These are phyloP conservation scores for Cryphonectria nitschkei DNA, from an alignment of 2,329 filamentous ascomycete species.

Conservation along the genomic window DNA sequence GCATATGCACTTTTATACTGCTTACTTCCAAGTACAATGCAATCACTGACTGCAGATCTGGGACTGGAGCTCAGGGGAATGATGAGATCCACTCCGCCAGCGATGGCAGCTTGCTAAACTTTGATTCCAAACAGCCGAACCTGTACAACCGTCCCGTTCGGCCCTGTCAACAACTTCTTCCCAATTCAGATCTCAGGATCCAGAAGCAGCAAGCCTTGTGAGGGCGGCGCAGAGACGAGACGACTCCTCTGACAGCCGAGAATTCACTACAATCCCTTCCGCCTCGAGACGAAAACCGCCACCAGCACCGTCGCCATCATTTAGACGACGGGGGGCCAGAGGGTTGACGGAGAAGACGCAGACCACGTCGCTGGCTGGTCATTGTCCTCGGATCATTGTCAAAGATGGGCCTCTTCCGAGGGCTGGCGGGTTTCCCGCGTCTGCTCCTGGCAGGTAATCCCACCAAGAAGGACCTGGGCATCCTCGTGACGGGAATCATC, in stretches of 20 bases:
- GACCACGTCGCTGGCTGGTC: neutral
- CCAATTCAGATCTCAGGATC: neutral
- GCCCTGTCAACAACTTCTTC: neutral
- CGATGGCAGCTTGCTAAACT: neutral
- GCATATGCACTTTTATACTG: too few species aligned
- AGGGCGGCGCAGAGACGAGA: neutral
- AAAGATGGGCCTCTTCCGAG: constrained; percentile 30
- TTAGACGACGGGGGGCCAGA: neutral
- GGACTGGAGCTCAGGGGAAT: neutral
- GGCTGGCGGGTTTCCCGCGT: constrained; percentile 30
- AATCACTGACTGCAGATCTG: neutral
- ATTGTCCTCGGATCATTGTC: neutral
- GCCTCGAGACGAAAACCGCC: neutral
- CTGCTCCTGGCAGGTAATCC: constrained; percentile 32
- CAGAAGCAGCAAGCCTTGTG: neutral
- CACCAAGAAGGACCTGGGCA: constrained; percentile 26
- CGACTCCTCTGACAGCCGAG: neutral
- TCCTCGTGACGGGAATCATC: constrained; percentile 29
- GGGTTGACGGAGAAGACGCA: neutral
- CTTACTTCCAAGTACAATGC: too few species aligned
- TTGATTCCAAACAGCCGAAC: neutral
- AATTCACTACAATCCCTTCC: neutral
- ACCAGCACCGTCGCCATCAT: too few species aligned
- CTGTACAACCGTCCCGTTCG: neutral
- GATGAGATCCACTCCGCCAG: neutral